Evolutionary conservation across 2,329 filamentous ascomycete species (phyloP).

Genomic region (Elsinoe batatas): DNA sequence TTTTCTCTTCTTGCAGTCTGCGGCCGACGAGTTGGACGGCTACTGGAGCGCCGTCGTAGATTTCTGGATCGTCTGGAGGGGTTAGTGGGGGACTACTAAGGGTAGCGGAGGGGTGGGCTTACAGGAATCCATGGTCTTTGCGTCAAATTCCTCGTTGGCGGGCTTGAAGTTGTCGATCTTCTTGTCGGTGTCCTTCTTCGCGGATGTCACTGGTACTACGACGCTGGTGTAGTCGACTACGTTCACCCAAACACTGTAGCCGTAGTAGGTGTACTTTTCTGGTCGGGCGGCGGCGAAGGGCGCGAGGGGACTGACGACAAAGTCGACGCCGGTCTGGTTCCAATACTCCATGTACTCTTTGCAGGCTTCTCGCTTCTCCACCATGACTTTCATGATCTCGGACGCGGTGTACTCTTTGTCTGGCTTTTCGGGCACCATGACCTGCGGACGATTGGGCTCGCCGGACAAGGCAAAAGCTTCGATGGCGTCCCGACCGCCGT

Average conservation of each 20-base stretch:
- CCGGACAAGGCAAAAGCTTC: slow-evolving; percentile 45
- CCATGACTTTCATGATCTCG: slow-evolving; percentile 40
- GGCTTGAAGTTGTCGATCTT: slow-evolving; percentile 25
- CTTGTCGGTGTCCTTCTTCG: slow-evolving; percentile 42
- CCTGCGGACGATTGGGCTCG: slow-evolving; percentile 41
- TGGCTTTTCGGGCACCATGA: slow-evolving; percentile 28
- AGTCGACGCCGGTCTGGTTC: slow-evolving; percentile 51
- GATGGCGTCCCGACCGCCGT: slow-evolving; percentile 44
- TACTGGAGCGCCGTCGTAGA: slow-evolving; percentile 27
- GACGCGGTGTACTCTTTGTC: slow-evolving; percentile 30
- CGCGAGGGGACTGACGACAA: slow-evolving; percentile 41
- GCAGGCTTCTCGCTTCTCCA: slow-evolving; percentile 46
- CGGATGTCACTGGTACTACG: slow-evolving; percentile 46
- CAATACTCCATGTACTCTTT: slow-evolving; percentile 54
- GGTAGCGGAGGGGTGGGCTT: slow-evolving; percentile 19
- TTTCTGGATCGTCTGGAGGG: slow-evolving; percentile 26
- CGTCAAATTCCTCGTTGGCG: slow-evolving; percentile 30
- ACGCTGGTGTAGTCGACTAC: slow-evolving; percentile 47
- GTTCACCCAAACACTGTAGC: slow-evolving; percentile 41
- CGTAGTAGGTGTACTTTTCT: slow-evolving; percentile 38
- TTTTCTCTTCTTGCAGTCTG: slow-evolving; percentile 29
- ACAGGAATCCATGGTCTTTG: slow-evolving; percentile 32
- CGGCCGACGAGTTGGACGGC: slow-evolving; percentile 26
- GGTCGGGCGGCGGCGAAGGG: slow-evolving; percentile 42
- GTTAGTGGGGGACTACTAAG: not conserved